Base-by-base conservation (phyloP, 1,284 basidiomycete species). In the Singerocomus inundabilis region DNA sequence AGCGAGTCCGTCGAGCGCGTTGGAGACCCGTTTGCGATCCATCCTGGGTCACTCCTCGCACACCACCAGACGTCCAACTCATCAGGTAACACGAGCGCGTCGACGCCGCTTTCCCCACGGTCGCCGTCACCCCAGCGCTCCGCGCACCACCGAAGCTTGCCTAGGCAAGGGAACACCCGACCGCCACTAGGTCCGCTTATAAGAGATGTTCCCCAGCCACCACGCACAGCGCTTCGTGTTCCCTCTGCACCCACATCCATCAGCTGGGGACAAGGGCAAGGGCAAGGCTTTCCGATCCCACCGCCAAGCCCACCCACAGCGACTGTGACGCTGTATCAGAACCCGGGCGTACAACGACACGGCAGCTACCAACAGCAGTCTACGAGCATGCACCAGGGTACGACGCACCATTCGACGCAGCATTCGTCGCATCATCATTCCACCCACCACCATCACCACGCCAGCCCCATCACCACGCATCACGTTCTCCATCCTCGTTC, bases 401-500 rank as follows among this genome's bases (percentile, higher is more conserved):
- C 62, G 26, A 51, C 21, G 4, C 21, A 21, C 4, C 21, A 41
- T 11, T 18, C 47, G 21, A 40, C 51, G 10, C 51, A 64, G 37
- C 31, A 24, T 28, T 52, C 46, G 25, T 49, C 48, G 12, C 53
- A 44, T 31, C 32, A 44, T 4, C 21, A 21, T 21, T 52, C 61
- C 10, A 13, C 33, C 15, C 33, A 44, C 32, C 49, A 45, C 13
- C 34, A 46, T 4, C 21, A 21, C 21, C 21, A 21, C 21, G 2
- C 2, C 21, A 21, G 21, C 10, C 50, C 60, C 5, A 52, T 18
- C 39, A 49, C 52, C 1, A 29, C 67, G 1, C 55, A 62, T 6
- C 62, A 64, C 33, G 21, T 36, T 7, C 36, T 28, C 7, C 62
- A 51, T 31, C 54, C 36, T 34, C 66, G 61, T 26, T 58, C 66